Evolutionary conservation across 345 rosid species (phyloP), one percentile per base, ranked within the genome.

Genomic region (Lepidium africanum): DNA sequence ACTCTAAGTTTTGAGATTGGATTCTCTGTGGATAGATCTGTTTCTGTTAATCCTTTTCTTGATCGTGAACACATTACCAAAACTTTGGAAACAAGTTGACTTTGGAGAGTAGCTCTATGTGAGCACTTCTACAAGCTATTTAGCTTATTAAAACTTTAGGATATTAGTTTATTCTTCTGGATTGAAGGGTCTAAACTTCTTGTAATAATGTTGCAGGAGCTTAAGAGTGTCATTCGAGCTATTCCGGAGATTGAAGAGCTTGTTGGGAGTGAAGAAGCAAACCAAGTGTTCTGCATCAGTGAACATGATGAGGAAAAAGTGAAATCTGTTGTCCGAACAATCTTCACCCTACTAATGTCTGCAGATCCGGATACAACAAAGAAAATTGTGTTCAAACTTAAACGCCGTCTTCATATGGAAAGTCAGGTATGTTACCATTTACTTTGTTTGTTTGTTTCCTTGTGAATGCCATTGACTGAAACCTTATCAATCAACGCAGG

Each of bases 191-290:
- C 37, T 16, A 61, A 56, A 36, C 12, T 61, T 74, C 21, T 33
- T 42, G 61, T 63, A 3, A 48, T 4, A 59, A 59, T 63, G 19
- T 59, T 46, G 21, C 85, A 95, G 99, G 99, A 95, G 81, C 96
- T 95, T 65, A 89, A 85, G 81, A 72, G 67, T 51, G 87, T 91
- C 56, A 82, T 95, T 81, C 80, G 78, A 38, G 82, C 75, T 71
- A 77, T 89, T 68, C 96, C 96, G 2, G 99, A 95, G 85, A 81
- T 95, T 3, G 84, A 83, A 39, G 89, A 95, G 71, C 71, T 95
- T 74, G 83, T 95, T 72, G 96, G 93, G 17, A 72, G 54, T 49
- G 80, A 68, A 72, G 91, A 82, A 51, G 82, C 83, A 45, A 79
- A 78, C 71, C 78, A 78, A 79, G 71, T 82, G 38, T 70, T 83